Conservation (phyloP, 108 stramenopile genomes). For the Cyclotella baltica region DNA sequence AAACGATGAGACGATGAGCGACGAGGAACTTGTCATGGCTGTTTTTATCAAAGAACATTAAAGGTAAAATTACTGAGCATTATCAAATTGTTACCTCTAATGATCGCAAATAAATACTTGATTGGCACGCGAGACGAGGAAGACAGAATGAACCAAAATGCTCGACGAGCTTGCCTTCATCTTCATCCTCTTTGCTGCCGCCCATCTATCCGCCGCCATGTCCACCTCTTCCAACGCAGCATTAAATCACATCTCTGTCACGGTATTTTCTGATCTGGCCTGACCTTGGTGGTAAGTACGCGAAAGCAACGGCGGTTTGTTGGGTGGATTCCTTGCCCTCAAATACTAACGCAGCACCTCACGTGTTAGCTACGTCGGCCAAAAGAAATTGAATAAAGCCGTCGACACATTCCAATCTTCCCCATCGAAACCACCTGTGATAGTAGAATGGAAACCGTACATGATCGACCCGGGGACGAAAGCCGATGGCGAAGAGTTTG, state of each 20-base stretch:
- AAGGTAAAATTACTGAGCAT: too few species aligned
- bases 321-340: neutral
- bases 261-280: constrained; percentile 72
- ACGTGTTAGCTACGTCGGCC: constrained; percentile 80
- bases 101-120: neutral
- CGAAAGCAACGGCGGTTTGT: neutral
- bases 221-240: constrained; percentile 12
- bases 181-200: neutral
- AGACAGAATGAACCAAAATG: neutral
- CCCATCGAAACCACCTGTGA: constrained; percentile 30
- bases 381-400: constrained; percentile 70
- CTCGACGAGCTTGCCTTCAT: neutral
- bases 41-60: neutral
- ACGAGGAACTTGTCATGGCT: neutral
- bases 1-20: neutral
- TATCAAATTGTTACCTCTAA: neutral
- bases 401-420: constrained; percentile 48
- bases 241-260: constrained; percentile 41
- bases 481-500: constrained; percentile 67
- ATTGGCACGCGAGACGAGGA: neutral
- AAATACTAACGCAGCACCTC: constrained; percentile 64
- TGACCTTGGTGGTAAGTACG: constrained; percentile 73
- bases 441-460: constrained; percentile 80
- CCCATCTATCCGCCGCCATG: constrained; percentile 7
- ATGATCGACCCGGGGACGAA: constrained; percentile 77